phyloP scores from a whole-genome alignment of 192 early-diverging fungal genomes.

The Phycomyces nitens region DNA sequence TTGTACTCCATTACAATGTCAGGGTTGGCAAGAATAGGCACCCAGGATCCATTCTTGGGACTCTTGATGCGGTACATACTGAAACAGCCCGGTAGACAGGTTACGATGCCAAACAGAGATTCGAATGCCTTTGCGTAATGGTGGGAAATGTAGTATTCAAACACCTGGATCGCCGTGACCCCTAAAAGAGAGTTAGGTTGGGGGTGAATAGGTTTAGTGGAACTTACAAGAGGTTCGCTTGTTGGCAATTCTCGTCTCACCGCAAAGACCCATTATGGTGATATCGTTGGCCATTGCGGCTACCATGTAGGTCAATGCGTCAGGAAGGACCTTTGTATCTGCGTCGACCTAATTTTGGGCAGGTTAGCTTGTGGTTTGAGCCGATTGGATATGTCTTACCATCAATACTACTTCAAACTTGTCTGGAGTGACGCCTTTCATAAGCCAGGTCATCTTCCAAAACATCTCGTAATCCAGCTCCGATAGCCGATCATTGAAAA shows the following conservation, averaged over 20 bases:
- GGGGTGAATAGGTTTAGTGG: too few relatives aligned
- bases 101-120: conserved; percentile 90
- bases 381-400: too few relatives aligned
- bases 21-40: conserved; percentile 83
- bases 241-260: conserved; percentile 96
- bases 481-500: conserved; percentile 82
- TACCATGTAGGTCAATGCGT: conserved; percentile 83
- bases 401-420: conserved; percentile 71
- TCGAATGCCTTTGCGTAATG: conserved; percentile 94
- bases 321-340: conserved; percentile 77
- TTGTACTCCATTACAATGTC: conserved; percentile 79
- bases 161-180: conserved; percentile 90
- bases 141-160: conserved; percentile 95
- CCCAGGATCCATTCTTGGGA: conserved; percentile 63
- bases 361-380: too few relatives aligned
- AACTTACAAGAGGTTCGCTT: conserved; percentile 74
- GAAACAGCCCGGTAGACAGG: conserved; percentile 96
- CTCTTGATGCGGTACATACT: conserved; percentile 93
- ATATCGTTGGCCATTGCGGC: conserved; percentile 90
- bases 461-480: conserved; percentile 91
- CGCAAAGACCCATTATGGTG: conserved; percentile 94
- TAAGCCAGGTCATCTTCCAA: conserved; percentile 73
- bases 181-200: too few relatives aligned
- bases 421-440: conserved; percentile 82
- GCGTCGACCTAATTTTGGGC: conserved; percentile 79